phyloP scores from a whole-genome alignment of 108 stramenopile genomes.

The Halocafeteria seosinensis region DNA sequence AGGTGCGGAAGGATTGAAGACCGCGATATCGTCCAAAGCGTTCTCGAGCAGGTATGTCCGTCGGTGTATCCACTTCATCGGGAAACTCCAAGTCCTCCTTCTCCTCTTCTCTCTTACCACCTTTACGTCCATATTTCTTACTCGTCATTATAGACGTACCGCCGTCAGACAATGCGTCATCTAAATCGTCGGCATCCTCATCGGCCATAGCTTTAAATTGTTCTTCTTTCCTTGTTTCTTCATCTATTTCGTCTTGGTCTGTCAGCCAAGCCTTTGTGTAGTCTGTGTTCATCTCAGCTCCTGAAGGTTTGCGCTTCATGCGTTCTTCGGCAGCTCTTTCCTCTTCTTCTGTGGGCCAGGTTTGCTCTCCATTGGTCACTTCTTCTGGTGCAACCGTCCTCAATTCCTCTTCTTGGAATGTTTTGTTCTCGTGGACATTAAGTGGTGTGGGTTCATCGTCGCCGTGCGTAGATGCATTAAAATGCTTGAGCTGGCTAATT shows the following conservation, averaged over 20 bases:
- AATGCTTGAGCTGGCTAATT: not conserved
- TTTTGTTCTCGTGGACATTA: constrained; percentile 18
- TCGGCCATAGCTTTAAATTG: constrained; percentile 47
- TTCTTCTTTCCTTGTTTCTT: constrained; percentile 9
- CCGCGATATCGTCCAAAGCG: constrained; percentile 88
- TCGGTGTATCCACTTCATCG: constrained; percentile 84
- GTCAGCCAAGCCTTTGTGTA: constrained; percentile 9
- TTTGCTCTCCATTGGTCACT: constrained; percentile 86
- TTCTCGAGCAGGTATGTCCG: constrained; percentile 59
- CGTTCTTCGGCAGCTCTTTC: constrained; percentile 19
- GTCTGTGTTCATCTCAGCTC: too few relatives aligned
- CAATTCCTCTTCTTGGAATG: constrained; percentile 46
- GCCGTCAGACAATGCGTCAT: constrained; percentile 26
- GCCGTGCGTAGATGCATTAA: constrained; percentile 13
- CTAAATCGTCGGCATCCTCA: constrained; percentile 15
- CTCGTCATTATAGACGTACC: not conserved
- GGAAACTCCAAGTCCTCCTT: constrained; percentile 77
- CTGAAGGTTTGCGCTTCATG: too few relatives aligned
- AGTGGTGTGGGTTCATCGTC: not conserved
- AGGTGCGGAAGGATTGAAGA: constrained; percentile 72
- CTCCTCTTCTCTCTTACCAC: constrained; percentile 19
- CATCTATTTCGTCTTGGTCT: constrained; percentile 44
- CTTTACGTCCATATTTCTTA: not conserved
- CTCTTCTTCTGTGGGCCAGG: constrained; percentile 86
- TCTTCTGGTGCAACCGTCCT: constrained; percentile 76